phyloP scores from a whole-genome alignment of 495 filamentous ascomycete species.

The Monascus purpureus region DNA sequence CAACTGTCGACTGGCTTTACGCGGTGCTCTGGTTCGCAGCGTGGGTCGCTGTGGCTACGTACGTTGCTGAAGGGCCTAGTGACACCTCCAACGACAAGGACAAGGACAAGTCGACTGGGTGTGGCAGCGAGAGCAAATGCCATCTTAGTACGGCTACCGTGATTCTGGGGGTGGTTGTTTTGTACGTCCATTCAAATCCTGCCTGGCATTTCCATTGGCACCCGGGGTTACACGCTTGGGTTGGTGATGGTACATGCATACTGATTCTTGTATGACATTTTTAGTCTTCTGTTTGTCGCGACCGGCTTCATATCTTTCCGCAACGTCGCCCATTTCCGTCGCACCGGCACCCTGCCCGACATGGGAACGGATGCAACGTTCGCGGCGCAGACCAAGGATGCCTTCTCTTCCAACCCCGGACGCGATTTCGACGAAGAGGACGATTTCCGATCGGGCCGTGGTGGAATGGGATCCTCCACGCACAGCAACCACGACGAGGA shows the following conservation, averaged over 20 bases:
- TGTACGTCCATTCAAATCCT: too few relatives aligned
- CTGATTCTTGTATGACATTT: slow-evolving; percentile 1
- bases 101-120: slow-evolving; percentile 39
- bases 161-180: slow-evolving; percentile 68
- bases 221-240: background rate
- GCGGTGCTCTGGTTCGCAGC: slow-evolving; percentile 73
- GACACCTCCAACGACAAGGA: slow-evolving; percentile 14
- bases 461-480: slow-evolving; percentile 17
- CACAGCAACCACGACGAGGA: slow-evolving; percentile 29
- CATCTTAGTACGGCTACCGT: slow-evolving; percentile 61
- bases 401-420: slow-evolving; percentile 34
- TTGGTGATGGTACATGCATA: slow-evolving; percentile 3
- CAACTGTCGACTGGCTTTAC: slow-evolving; percentile 58
- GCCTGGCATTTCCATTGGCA: too few relatives aligned
- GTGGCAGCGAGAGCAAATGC: slow-evolving; percentile 45
- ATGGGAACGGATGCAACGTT: slow-evolving; percentile 40
- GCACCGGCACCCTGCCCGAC: slow-evolving; percentile 62
- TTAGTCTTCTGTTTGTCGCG: slow-evolving; percentile 59
- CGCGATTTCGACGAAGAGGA: slow-evolving; percentile 36
- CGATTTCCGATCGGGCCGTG: slow-evolving; percentile 32
- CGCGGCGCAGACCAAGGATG: slow-evolving; percentile 34
- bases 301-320: slow-evolving; percentile 67
- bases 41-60: slow-evolving; percentile 64
- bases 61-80: slow-evolving; percentile 35
- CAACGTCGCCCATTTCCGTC: slow-evolving; percentile 63